Evolutionary conservation across 176 grass and related monocot genomes (phyloP), one percentile per base, ranked within the genome.

Genomic region (Carex littledalei): DNA sequence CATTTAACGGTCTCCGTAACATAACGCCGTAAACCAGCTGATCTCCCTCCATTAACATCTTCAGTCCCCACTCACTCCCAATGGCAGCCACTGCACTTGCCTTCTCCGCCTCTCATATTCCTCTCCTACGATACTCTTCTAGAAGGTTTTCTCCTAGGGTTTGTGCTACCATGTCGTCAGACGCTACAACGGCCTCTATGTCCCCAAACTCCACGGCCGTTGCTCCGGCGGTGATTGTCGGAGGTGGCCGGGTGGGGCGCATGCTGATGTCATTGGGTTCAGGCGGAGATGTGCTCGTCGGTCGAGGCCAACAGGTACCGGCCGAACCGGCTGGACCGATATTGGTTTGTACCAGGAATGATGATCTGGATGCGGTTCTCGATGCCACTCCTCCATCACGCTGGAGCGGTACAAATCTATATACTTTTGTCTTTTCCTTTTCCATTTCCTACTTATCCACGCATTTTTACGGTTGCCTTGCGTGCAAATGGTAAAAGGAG

Each of bases 311-410:
- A 53, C 85, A 77, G 91, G 86, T 94, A 9, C 91, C 95, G 29
- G 80, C 72, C 2, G 80, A 85, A 3, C 81, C 87, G 41, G 84
- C 89, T 1, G 90, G 94, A 16, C 92, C 92, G 32, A 87, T 98
- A 43, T 53, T 97, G 0, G 94, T 97, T 16, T 97, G 94, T 87
- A 97, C 94, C 47, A 92, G 94, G 82, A 97, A 97, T 81, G 94
- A 97, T 81, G 94, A 97, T 88, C 88, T 97, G 34, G 94, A 97
- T 80, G 86, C 87, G 24, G 94, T 97, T 76, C 94, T 98, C 5
- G 92, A 90, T 49, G 79, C 86, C 86, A 98, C 92, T 6, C 95
- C 95, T 2, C 86, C 39, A 16, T 94, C 92, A 35, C 92, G 92
- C 1, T 94, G 92, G 95, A 76, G 86, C 85, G 94, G 92, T 97